Base-by-base conservation (phyloP, 148 eudicot species). In the Fagopyrum homotropicum region DNA sequence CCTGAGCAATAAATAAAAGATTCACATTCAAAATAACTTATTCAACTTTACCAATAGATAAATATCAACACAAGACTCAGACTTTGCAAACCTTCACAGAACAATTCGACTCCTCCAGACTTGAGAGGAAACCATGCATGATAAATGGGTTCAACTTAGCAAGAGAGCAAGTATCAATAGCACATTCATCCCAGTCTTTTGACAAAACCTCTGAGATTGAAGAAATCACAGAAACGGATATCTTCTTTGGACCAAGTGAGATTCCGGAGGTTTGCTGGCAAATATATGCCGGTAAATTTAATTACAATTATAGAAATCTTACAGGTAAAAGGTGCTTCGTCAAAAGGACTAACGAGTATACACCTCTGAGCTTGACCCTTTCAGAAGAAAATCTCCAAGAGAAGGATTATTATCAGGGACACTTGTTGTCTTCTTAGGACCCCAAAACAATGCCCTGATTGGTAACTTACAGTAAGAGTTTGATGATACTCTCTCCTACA, bases 101-200 rank as follows among this genome's bases (percentile, higher is more conserved):
- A 52, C 78, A 84, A 55, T 85, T 79, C 47, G 98, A 84, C 79
- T 91, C 97, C 82, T 94, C 98, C 75, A 94, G 86, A 83, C 97
- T 87, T 22, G 89, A 88, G 80, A 94, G 97, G 79, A 94, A 94
- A 75, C 85, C 89, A 78, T 91, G 96, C 69, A 87, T 77, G 69
- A 94, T 85, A 83, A 94, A 94, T 9, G 98, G 98, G 85, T 94
- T 94, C 73, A 80, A 88, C 80, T 89, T 84, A 46, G 83, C 84
- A 30, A 81, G 82, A 69, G 97, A 95, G 49, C 86, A 77, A 19
- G 96, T 81, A 84, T 90, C 97, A 45, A 86, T 76, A 81, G 85
- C 86, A 81, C 98, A 94, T 55, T 91, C 90, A 88, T 94, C 97
- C 98, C 98, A 94, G 30, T 84, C 90, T 45, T 79, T 61, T 15